A percentile compares a stretch with the other conserved stretches of the same genome.
phyloP scores from a whole-genome alignment of 1,284 basidiomycete genomes.

The Ceratobasidium sp. region DNA sequence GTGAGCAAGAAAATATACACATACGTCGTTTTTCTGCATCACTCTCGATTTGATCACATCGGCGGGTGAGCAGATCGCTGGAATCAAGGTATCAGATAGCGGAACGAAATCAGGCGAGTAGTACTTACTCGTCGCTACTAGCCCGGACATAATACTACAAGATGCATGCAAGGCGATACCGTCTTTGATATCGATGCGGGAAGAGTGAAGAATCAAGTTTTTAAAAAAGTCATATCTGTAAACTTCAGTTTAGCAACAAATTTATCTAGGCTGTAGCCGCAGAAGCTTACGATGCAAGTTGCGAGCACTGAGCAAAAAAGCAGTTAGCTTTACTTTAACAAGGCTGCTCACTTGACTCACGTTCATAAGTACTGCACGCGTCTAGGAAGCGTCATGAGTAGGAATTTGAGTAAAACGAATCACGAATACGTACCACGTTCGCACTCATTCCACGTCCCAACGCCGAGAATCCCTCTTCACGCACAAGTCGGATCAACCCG shows the following conservation, averaged over 20 bases:
- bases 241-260: neutral
- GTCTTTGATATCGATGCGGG: conserved; percentile 50
- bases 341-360: conserved; percentile 37
- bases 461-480: conserved; percentile 53
- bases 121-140: conserved; percentile 57
- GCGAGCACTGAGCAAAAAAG: conserved; percentile 48
- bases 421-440: conserved; percentile 52
- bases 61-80: conserved; percentile 53
- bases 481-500: conserved; percentile 54
- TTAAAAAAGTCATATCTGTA: conserved; percentile 59
- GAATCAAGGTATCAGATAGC: neutral
- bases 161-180: conserved; percentile 56
- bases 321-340: neutral
- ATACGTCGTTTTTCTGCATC: conserved; percentile 49
- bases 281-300: conserved; percentile 51
- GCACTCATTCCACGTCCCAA: conserved; percentile 56
- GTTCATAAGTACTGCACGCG: conserved; percentile 60
- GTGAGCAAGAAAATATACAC: neutral
- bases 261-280: neutral
- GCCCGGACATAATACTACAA: conserved; percentile 57
- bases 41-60: conserved; percentile 58
- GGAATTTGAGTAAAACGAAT: neutral
- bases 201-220: conserved; percentile 50
- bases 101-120: conserved; percentile 44
- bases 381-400: conserved; percentile 42